Evolutionary conservation across 2,329 filamentous ascomycete genomes (phyloP), one percentile per base, ranked within the genome.

Genomic region (Aspergillus bombycis): DNA sequence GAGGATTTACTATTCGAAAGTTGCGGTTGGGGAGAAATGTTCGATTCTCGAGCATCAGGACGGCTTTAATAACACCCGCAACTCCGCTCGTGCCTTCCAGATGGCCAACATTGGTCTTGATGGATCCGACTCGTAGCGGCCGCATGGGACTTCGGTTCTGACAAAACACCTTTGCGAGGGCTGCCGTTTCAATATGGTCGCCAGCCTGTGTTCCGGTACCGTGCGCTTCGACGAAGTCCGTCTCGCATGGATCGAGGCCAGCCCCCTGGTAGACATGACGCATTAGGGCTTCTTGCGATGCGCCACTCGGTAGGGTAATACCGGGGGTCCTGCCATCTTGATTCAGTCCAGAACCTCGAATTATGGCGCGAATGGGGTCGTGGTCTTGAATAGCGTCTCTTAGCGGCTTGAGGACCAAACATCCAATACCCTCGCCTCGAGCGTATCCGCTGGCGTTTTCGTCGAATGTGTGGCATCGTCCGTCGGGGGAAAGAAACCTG

Each of bases 291-390:
- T 74, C 75, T 58, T 81, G 79, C 0, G 76, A 71, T 4, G 70
- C 67, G 1, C 64, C 59, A 57, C 65, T 83, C 0, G 83, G 83
- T 56, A 80, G 72, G 0, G 81, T 81, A 32, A 84, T 80, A 1
- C 81, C 80, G 8, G 77, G 72, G 0, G 82, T 82, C 21, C 74
- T 74, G 3, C 83, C 83, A 63, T 84, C 81, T 61, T 80, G 76
- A 62, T 82, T 83, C 6, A 76, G 69, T 12, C 76, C 80, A 14
- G 75, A 78, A 0, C 70, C 75, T 28, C 77, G 70, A 34, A 84
- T 82, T 4, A 84, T 69, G 1, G 78, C 79, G 5, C 79, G 74
- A 32, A 84, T 80, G 0, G 72, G 72, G 65, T 84, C 78, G 3
- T 75, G 74, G 34, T 81, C 79, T 23, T 70, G 68, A 10, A 84